These are phyloP conservation scores for Exidia glandulosa DNA, from an alignment of 768 basidiomycete species.

Conservation along the genomic window DNA sequence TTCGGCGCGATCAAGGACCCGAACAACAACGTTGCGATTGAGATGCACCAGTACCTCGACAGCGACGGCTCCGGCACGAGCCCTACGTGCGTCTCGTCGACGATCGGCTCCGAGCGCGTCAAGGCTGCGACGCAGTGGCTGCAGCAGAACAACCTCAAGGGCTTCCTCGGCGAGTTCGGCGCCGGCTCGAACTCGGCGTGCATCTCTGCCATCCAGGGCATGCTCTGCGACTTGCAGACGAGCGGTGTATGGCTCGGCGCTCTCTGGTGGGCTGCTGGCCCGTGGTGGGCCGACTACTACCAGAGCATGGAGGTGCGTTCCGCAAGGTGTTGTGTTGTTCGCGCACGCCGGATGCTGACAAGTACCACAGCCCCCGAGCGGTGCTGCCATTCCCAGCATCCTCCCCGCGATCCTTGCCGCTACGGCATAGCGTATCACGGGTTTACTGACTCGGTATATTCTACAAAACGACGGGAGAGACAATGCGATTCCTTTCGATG, in stretches of 20 bases:
- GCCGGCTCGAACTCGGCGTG: conserved; percentile 26
- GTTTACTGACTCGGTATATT: too few species aligned
- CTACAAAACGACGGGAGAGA: too few species aligned
- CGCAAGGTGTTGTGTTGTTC: background rate
- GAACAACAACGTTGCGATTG: conserved; percentile 51
- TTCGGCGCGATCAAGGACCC: conserved; percentile 46
- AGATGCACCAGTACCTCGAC: conserved; percentile 66
- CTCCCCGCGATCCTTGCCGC: conserved; percentile 27
- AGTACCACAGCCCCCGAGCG: conserved; percentile 38
- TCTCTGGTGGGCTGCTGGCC: background rate
- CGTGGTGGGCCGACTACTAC: conserved; percentile 28
- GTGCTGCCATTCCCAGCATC: conserved; percentile 39
- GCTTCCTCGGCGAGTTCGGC: conserved; percentile 55
- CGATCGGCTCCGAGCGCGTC: conserved; percentile 49
- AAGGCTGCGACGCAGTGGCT: conserved; percentile 48
- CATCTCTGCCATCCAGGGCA: background rate
- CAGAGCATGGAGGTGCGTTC: conserved; percentile 32
- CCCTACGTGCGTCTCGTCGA: conserved; percentile 42
- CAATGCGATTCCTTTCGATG: too few species aligned
- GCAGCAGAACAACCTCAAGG: conserved; percentile 46
- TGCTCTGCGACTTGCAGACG: background rate
- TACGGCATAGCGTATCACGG: too few species aligned
- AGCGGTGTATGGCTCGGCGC: background rate
- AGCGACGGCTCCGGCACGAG: conserved; percentile 45
- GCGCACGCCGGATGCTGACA: background rate